phyloP scores from a whole-genome alignment of 73 alveolate species.

The Paramecium sexaurelia region DNA sequence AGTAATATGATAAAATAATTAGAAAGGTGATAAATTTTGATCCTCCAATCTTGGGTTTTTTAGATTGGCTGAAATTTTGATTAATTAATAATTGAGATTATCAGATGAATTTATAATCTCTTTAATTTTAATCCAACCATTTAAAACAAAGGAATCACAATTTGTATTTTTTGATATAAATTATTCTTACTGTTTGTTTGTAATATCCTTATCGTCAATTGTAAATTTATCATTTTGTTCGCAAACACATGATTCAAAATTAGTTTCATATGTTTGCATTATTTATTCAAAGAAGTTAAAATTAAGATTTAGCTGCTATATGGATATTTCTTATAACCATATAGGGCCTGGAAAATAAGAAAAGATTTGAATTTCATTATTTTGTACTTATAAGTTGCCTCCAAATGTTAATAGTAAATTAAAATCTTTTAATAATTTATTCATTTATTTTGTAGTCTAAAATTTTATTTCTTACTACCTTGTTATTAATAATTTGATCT shows the following conservation, averaged over 20 bases:
- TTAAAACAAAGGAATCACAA: background rate
- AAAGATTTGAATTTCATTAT: background rate
- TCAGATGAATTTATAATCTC: background rate
- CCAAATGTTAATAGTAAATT: background rate
- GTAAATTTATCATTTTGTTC: background rate
- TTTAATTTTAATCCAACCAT: background rate
- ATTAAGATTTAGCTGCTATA: background rate
- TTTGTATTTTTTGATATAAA: background rate
- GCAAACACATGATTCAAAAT: background rate
- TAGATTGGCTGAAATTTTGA: background rate
- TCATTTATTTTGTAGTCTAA: background rate
- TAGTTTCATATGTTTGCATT: too few relatives aligned
- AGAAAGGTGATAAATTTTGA: background rate
- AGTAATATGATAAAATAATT: background rate
- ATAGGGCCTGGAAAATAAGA: background rate
- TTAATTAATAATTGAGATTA: background rate
- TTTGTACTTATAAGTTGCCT: background rate
- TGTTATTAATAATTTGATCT: background rate
- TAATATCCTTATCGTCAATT: background rate
- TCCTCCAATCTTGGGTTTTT: background rate
- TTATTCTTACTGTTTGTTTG: background rate
- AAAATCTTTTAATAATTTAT: background rate
- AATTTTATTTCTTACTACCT: background rate
- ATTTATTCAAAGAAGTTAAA: background rate
- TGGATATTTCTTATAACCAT: background rate